Evolutionary conservation across 768 basidiomycete genomes (phyloP).

Genomic region (Termitomyces sp.): DNA sequence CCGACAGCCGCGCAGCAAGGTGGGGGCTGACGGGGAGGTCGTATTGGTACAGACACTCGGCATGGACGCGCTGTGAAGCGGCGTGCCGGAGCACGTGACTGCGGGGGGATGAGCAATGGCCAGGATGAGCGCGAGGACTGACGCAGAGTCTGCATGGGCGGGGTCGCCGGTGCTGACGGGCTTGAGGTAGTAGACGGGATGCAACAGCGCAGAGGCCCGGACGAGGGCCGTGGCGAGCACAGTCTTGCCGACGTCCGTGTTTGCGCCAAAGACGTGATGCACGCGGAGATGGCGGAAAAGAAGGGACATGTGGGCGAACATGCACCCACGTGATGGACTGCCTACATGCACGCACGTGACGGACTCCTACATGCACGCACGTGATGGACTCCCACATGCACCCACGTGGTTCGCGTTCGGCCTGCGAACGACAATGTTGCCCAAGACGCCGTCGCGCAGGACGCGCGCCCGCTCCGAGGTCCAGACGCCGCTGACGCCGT

Average conservation of each 20-base stretch:
- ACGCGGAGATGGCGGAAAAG: conserved; percentile 83
- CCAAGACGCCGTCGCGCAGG: conserved; percentile 44
- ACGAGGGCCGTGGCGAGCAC: conserved; percentile 82
- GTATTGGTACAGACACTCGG: conserved; percentile 77
- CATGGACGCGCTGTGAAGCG: conserved; percentile 34
- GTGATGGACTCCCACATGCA: too few species aligned
- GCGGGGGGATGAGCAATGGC: not conserved
- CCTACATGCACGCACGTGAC: too few species aligned
- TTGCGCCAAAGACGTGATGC: conserved; percentile 92
- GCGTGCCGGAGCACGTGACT: conserved; percentile 65
- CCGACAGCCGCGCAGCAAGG: conserved; percentile 61
- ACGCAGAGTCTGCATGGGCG: conserved; percentile 84
- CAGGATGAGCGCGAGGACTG: not conserved
- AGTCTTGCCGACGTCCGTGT: conserved; percentile 96
- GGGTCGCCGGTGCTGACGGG: conserved; percentile 86
- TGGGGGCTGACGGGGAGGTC: conserved; percentile 93
- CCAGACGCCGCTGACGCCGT: conserved; percentile 46
- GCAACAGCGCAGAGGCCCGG: conserved; percentile 58
- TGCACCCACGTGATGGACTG: too few species aligned
- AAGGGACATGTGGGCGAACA: too few species aligned
- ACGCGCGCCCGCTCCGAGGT: conserved; percentile 41
- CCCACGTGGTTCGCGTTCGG: too few species aligned
- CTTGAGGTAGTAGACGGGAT: conserved; percentile 68
- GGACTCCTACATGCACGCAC: too few species aligned
- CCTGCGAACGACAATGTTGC: conserved; percentile 1